Conservation (phyloP, 768 basidiomycete genomes). For the Suillus americanus region DNA sequence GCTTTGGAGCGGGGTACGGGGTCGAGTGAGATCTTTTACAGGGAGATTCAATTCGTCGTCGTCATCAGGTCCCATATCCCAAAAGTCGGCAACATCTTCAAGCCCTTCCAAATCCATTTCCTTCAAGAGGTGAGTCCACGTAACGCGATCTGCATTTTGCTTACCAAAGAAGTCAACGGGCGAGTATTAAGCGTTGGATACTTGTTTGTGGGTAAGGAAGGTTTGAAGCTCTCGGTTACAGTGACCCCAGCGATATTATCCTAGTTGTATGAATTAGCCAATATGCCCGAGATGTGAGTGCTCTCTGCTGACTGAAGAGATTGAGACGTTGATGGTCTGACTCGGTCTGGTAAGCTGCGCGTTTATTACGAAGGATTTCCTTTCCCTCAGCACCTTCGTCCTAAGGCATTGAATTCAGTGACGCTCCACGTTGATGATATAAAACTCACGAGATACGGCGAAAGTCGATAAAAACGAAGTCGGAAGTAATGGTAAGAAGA, state of each 20-base stretch:
- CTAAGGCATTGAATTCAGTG: conserved; percentile 36
- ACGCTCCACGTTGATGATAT: neutral
- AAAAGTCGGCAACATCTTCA: conserved; percentile 69
- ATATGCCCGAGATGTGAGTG: conserved; percentile 11
- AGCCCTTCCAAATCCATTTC: conserved; percentile 65
- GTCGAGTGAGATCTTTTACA: conserved; percentile 38
- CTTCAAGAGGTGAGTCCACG: conserved; percentile 35
- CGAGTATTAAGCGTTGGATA: conserved; percentile 75
- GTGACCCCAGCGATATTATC: conserved; percentile 74
- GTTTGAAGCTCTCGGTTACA: conserved; percentile 53
- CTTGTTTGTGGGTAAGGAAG: conserved; percentile 47
- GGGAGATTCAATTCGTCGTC: conserved; percentile 18
- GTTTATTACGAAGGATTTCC: conserved; percentile 59
- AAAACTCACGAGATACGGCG: conserved; percentile 69
- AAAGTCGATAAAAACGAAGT: conserved; percentile 74
- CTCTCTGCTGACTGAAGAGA: conserved; percentile 53
- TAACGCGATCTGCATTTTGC: conserved; percentile 7
- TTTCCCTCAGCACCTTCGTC: conserved; percentile 62
- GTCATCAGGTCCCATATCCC: conserved; percentile 44
- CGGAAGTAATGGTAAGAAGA: conserved; percentile 75
- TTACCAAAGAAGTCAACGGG: conserved; percentile 60
- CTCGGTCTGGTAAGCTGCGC: conserved; percentile 72
- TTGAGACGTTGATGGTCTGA: conserved; percentile 59
- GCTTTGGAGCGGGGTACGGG: conserved; percentile 6
- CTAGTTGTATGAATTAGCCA: conserved; percentile 37